Conservation (phyloP, 2,329 filamentous ascomycete species). For the Claviceps sp. region DNA sequence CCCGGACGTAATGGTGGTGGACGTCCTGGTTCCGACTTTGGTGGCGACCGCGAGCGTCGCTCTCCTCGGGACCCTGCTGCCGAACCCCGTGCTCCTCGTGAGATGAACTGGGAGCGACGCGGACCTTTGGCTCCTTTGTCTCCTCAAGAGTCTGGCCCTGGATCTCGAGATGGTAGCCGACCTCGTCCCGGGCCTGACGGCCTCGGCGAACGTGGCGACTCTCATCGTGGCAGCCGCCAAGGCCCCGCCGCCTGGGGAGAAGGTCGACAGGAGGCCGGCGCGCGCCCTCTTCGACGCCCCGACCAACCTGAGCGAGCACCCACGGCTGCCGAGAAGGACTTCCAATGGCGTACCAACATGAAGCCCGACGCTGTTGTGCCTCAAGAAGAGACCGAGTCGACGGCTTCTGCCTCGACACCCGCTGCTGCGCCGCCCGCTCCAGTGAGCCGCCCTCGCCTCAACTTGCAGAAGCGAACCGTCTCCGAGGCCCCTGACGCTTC, state of each 20-base stretch:
- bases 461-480: conserved; percentile 83
- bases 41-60: conserved; percentile 37
- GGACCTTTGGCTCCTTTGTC: conserved; percentile 70
- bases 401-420: conserved; percentile 36
- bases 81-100: conserved; percentile 52
- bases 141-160: conserved; percentile 33
- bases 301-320: conserved; percentile 55
- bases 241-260: conserved; percentile 70
- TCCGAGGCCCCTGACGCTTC: conserved; percentile 49
- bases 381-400: conserved; percentile 57
- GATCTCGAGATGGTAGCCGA: conserved; percentile 41
- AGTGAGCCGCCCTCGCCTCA: conserved; percentile 62
- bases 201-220: conserved; percentile 45
- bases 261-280: conserved; percentile 54
- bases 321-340: conserved; percentile 85
- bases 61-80: conserved; percentile 47
- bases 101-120: conserved; percentile 86
- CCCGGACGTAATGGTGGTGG: conserved; percentile 33
- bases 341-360: conserved; percentile 87
- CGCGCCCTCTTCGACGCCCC: conserved; percentile 66
- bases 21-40: conserved; percentile 37
- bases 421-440: conserved; percentile 33
- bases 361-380: conserved; percentile 63
- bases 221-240: conserved; percentile 46
- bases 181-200: conserved; percentile 30